Evolutionary conservation across 805 yeast species (phyloP).

Genomic region (Kuraishia floccosa): DNA sequence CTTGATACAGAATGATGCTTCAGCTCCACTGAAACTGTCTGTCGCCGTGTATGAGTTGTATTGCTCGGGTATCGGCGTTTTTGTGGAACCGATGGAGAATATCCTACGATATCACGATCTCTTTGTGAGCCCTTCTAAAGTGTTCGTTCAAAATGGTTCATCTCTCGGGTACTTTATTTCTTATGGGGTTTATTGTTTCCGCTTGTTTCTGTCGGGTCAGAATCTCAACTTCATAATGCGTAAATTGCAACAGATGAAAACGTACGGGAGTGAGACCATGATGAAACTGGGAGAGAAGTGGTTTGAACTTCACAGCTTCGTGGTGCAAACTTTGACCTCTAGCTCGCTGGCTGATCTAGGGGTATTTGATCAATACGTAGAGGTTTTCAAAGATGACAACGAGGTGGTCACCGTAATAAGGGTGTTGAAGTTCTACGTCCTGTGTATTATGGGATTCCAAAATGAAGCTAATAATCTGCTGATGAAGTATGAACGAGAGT

Average conservation of each 20-base stretch:
- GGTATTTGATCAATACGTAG: too few relatives aligned
- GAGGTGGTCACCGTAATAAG: too few relatives aligned
- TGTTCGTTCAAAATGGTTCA: not conserved
- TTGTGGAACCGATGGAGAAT: slow-evolving; percentile 25
- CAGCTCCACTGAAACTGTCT: slow-evolving; percentile 20
- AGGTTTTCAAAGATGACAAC: too few relatives aligned
- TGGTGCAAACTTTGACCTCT: too few relatives aligned
- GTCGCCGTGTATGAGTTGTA: slow-evolving; percentile 29
- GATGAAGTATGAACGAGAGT: too few relatives aligned
- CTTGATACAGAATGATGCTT: slow-evolving; percentile 20
- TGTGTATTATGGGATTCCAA: too few relatives aligned
- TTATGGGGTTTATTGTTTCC: slow-evolving; percentile 6
- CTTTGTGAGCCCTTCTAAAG: slow-evolving; percentile 7
- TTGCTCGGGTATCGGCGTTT: slow-evolving; percentile 26
- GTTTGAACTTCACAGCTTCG: too few relatives aligned
- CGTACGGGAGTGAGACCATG: too few relatives aligned
- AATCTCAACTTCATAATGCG: slow-evolving; percentile 4
- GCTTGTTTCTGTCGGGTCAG: slow-evolving; percentile 8
- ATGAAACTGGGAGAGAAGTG: not conserved
- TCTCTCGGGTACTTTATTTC: slow-evolving; percentile 2
- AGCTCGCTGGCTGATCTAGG: too few relatives aligned
- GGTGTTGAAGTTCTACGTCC: too few relatives aligned
- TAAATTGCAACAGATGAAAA: slow-evolving; percentile 3
- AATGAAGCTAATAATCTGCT: too few relatives aligned
- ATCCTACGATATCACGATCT: slow-evolving; percentile 16